Base-by-base conservation (phyloP, 2,329 filamentous ascomycete genomes). In the Talaromyces sp. region DNA sequence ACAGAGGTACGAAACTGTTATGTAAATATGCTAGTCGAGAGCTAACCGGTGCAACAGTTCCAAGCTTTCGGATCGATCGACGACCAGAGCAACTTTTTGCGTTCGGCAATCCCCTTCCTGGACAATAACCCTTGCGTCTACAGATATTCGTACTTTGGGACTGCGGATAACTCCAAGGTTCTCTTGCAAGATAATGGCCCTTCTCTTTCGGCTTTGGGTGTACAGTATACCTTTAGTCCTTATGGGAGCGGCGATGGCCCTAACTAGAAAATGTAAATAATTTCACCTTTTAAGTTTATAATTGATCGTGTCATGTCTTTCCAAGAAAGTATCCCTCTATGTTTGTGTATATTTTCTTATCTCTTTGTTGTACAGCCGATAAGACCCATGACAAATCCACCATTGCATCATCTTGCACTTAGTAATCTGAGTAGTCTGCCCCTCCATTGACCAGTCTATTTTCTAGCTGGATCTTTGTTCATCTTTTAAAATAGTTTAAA, bases 131-230 rank as follows among this genome's bases (percentile, higher is more conserved):
- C 61, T 4, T 71, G 61, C 16, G 76, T 81, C 28, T 68, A 72
- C 9, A 70, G 76, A 36, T 81, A 81, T 65, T 73, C 78, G 5
- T 81, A 78, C 69, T 81, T 78, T 69, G 69, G 69, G 61, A 71
- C 67, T 56, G 67, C 69, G 2, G 69, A 76, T 31, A 56, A 60
- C 18, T 60, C 58, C 36, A 14, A 60, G 23, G 58, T 60, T 10
- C 34, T 60, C 18, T 40, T 60, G 28, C 34, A 60, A 6, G 34
- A 60, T 18, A 51, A 36, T n/a, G 58, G 58, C 2, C 58, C 58
- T 60, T 60, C 58, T n/a, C 58, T 60, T 44, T 60, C 58, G 5
- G 23, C 51, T 47, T 60, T 60, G 51, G 58, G 58, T 44, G 36
- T 60, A 10, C 58, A 60, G 51, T 60, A 60, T 47, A 34, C 58